Base-by-base conservation (phyloP, 257 asterid genomes). In the Fraxinus anomala region DNA sequence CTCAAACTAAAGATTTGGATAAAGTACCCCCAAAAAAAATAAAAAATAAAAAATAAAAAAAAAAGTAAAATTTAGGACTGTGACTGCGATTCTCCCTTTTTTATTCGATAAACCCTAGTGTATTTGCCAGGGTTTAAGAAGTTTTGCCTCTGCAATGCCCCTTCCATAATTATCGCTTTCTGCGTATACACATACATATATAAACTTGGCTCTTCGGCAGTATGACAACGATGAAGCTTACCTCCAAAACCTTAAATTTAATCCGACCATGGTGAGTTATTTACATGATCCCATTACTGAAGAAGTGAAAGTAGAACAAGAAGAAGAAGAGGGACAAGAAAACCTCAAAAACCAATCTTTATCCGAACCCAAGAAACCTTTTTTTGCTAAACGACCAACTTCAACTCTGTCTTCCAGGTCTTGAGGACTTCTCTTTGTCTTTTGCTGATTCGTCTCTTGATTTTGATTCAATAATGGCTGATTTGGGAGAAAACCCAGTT, bases 371-470 rank as follows among this genome's bases (percentile, higher is more conserved):
- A 82, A 73, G 80, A 85, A 73, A 63, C 77, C 77, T 80, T 13
- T 24, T 76, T 65, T 1, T 30, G 36, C 71, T 82, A 47, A 80
- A 70, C 81, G 81, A 83, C 75, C 78, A 86, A 14, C 73, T 82
- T 37, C 82, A 72, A 73, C 70, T 68, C 10, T 76, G 80, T 79
- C 5, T 76, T 13, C 85, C 86, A 11, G 91, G 85, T 21, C 71
- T 83, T 11, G 93, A 88, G 68, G 91, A 91, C 24, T 61, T 82
- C 5, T 34, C 93, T 26, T 72, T 80, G 13, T 68, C 85, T 2
- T 84, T 85, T 77, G 75, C 87, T 36, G 93, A 91, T 81, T 88
- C 90, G 7, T 84, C 88, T 75, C 90, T 92, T 70, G 91, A 89
- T 87, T 89, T 92, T 77, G 90, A 91, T 6, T 82, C 89, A 54